A percentile compares a stretch with the other conserved stretches of the same genome.
Conservation (phyloP, 164 flowering plant genomes). For the Hamamelis virginiana region DNA sequence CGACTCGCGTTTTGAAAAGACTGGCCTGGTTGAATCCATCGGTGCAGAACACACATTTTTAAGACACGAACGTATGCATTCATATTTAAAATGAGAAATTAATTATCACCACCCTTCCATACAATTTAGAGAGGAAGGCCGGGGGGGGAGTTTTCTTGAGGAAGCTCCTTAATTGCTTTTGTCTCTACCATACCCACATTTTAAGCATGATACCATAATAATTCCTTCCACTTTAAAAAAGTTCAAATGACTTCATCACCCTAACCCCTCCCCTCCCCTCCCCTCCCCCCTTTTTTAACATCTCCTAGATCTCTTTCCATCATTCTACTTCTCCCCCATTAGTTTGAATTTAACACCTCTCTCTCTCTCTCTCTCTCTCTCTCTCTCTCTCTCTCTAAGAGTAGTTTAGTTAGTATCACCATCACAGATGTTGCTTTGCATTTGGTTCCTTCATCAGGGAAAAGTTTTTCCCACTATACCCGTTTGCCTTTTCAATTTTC, state of each 20-base stretch:
- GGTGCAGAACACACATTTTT: too few species aligned
- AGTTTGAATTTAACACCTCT: conserved; percentile 6
- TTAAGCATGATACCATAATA: conserved; percentile 39
- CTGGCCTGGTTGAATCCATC: too few species aligned
- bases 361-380: conserved; percentile 5
- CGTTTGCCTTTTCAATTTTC: conserved; percentile 12
- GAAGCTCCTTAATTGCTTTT: conserved; percentile 16
- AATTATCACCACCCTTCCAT: too few species aligned
- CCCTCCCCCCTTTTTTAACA: conserved; percentile 9
- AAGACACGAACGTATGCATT: too few species aligned
- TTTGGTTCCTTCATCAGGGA: conserved; percentile 29
- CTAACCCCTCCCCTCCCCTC: conserved; percentile 2
- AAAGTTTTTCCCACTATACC: conserved; percentile 20
- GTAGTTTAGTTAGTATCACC: conserved; percentile 12
- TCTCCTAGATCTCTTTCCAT: conserved; percentile 20
- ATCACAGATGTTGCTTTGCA: conserved; percentile 22
- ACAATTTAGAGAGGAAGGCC: neutral
- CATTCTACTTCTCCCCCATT: conserved; percentile 11
- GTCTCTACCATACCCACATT: conserved; percentile 25
- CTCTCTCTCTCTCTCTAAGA: conserved; percentile 11
- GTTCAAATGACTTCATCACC: conserved; percentile 25
- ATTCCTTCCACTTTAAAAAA: conserved; percentile 29
- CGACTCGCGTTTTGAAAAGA: too few species aligned
- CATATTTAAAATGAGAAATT: too few species aligned
- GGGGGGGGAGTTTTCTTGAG: neutral